Conservation (phyloP, 148 eudicot genomes). For the Dysphania ambrosioides region DNA sequence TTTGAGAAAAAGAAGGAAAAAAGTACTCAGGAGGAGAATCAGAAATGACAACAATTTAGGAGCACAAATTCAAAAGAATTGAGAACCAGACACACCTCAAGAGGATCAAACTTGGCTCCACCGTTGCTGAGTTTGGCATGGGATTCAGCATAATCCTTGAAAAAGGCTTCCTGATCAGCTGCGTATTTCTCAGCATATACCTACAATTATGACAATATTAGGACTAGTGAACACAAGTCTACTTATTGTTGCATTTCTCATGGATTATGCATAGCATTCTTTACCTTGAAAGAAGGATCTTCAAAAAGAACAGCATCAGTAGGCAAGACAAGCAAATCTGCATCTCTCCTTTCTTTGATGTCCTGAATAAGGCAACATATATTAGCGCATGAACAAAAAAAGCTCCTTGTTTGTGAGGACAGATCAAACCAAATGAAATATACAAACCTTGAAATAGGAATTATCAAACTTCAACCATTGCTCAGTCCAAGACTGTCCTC, state of each 20-base stretch:
- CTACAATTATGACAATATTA: slow-evolving; percentile 35
- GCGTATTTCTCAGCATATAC: slow-evolving; percentile 96
- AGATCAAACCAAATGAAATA: slow-evolving; percentile 5
- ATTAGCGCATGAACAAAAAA: slow-evolving; percentile 13
- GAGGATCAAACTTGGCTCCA: slow-evolving; percentile 94
- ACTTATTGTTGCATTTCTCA: neutral
- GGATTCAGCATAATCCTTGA: slow-evolving; percentile 91
- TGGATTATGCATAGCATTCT: slow-evolving; percentile 1
- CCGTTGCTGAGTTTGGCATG: slow-evolving; percentile 96
- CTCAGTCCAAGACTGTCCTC: slow-evolving; percentile 96
- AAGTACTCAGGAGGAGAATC: neutral
- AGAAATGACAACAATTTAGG: neutral
- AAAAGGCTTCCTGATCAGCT: slow-evolving; percentile 73
- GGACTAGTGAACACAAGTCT: neutral
- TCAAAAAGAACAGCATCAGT: slow-evolving; percentile 94
- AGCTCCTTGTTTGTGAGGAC: neutral
- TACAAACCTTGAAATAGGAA: slow-evolving; percentile 82
- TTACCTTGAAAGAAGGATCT: slow-evolving; percentile 94
- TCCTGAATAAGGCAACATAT: slow-evolving; percentile 52
- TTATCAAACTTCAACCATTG: slow-evolving; percentile 98
- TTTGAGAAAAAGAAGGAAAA: neutral
- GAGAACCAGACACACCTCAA: slow-evolving; percentile 53
- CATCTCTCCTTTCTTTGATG: slow-evolving; percentile 75
- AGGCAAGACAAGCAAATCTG: slow-evolving; percentile 91
- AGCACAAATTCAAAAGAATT: neutral